Evolutionary conservation across 371 early-diverging fungal genomes (phyloP).

Genomic region (Mortierella sp.): DNA sequence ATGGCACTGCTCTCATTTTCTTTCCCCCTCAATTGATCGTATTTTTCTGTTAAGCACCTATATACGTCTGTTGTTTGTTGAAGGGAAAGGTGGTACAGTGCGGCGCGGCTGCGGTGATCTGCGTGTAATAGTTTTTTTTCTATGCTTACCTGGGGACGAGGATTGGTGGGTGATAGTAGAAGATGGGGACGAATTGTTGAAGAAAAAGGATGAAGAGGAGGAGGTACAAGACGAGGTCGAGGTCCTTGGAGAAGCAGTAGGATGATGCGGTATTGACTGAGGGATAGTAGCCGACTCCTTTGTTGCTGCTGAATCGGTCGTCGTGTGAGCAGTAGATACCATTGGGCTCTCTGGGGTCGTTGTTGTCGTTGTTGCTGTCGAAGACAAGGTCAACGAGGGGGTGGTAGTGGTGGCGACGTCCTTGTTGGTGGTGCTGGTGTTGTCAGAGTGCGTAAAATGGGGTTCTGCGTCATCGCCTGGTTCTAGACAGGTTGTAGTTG

Average conservation of each 20-base stretch:
- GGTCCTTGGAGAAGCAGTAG: conserved; percentile 13
- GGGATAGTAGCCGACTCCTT: neutral
- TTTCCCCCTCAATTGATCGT: neutral
- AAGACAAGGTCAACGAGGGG: neutral
- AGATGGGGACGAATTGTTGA: conserved; percentile 16
- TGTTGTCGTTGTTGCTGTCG: conserved; percentile 4
- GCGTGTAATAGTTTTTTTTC: neutral
- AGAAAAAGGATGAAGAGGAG: conserved; percentile 11
- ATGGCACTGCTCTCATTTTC: neutral
- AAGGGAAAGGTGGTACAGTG: neutral
- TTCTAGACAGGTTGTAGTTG: conserved; percentile 29
- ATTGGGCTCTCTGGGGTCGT: neutral
- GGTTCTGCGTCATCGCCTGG: conserved; percentile 22
- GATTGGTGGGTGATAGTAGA: neutral
- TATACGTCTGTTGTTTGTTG: neutral
- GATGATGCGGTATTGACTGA: conserved; percentile 15
- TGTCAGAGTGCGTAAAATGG: neutral
- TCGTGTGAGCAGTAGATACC: neutral
- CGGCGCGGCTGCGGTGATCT: neutral
- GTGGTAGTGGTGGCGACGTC: neutral
- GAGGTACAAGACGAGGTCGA: conserved; percentile 16
- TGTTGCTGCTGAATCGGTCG: neutral
- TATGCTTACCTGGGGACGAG: neutral
- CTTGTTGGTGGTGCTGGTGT: neutral
- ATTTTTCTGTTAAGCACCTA: neutral